A percentile compares a stretch with the other conserved stretches of the same genome.
Conservation (phyloP, 148 eudicot species). For the Pharnaceum exiguum region DNA sequence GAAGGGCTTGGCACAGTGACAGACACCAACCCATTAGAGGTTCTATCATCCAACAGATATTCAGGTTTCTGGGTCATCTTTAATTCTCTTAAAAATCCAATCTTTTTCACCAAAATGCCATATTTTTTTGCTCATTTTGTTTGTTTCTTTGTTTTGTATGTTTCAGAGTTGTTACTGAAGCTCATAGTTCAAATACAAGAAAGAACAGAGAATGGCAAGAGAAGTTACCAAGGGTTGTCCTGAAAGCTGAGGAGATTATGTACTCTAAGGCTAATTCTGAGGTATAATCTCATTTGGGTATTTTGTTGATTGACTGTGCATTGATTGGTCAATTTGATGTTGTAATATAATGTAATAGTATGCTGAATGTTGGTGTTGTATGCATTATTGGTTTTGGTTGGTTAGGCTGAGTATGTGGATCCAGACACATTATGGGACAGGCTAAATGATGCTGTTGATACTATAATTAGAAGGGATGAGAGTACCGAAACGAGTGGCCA, state of each 20-base stretch:
- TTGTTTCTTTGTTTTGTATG: slow-evolving; percentile 27
- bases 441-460: slow-evolving; percentile 79
- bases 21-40: slow-evolving; percentile 89
- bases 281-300: slow-evolving; percentile 33
- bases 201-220: slow-evolving; percentile 97
- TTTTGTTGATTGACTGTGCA: neutral
- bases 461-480: slow-evolving; percentile 85
- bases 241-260: slow-evolving; percentile 93
- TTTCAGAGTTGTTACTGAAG: slow-evolving; percentile 66
- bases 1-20: slow-evolving; percentile 97
- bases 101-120: neutral
- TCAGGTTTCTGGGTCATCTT: slow-evolving; percentile 41
- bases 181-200: slow-evolving; percentile 50
- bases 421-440: slow-evolving; percentile 82
- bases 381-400: slow-evolving; percentile 24
- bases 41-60: slow-evolving; percentile 71
- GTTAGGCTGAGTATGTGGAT: slow-evolving; percentile 80
- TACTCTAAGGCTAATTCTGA: slow-evolving; percentile 98
- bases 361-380: slow-evolving; percentile 1
- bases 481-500: slow-evolving; percentile 70
- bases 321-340: neutral
- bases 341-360: no score
- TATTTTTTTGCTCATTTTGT: neutral
- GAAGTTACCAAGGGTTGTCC: slow-evolving; percentile 81
- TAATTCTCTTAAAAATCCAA: neutral